Evolutionary conservation across 805 yeast genomes (phyloP), one percentile per base, ranked within the genome.

Genomic region (Pichia californica): DNA sequence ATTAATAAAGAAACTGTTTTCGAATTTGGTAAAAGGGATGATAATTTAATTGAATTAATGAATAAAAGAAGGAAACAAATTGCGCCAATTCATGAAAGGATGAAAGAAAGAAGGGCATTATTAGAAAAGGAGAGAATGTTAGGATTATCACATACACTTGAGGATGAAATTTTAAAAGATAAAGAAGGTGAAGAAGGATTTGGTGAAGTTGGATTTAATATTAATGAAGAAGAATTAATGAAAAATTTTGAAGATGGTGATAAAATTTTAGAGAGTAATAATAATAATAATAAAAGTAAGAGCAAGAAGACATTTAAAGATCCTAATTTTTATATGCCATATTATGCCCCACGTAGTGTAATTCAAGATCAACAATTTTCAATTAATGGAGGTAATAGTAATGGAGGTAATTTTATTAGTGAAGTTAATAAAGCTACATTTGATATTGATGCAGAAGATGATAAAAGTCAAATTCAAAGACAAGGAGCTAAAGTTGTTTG

Each of bases 381-480:
- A 43, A 48, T 76, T 54, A 54, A 68, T 58, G 62, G 65, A n/a
- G n/a, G 25, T 27, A 85, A 89, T 54, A 85, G 89, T 7, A 26
- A 27, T 54, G 53, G 68, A 57, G 64, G 67, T 20, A 86, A 91
- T 11, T 91, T 91, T 64, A 82, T 83, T 18, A 83, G 80, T 46
- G 94, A 81, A 38, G 97, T 96, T 2, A 75, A 79, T n/a, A 69
- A 71, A 26, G 97, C 96, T 1, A 73, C 95, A 0, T 91, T 88
- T 63, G 96, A 89, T 57, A 68, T 93, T 53, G 81, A 74, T 46
- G 78, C 72, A 36, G 88, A 85, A 54, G 79, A 77, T 51, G 79
- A 75, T 48, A 84, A 81, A 53, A 73, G 79, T 35, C 81, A 76
- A 57, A 76, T 67, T 38, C 81, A 83, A 61, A 79, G 73, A 47